These are phyloP conservation scores for Tanacetum coccineum DNA, from an alignment of 129 eudicot species.

Conservation along the genomic window DNA sequence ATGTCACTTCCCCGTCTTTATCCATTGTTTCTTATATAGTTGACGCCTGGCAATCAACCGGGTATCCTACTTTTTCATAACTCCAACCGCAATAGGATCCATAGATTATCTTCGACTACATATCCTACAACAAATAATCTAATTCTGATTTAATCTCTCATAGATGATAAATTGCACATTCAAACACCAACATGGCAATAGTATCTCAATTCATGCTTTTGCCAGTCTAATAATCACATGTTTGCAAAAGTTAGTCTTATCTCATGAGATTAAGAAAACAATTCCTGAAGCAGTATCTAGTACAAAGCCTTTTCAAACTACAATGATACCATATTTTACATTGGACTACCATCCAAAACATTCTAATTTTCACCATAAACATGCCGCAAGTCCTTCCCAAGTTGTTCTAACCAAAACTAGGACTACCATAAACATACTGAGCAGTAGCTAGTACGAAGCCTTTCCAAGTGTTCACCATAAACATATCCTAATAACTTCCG, in stretches of 20 bases:
- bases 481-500: neutral
- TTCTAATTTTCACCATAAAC: neutral
- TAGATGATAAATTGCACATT: too few relatives aligned
- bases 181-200: too few relatives aligned
- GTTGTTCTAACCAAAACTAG: neutral
- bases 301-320: slow-evolving; percentile 11
- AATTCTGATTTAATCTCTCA: too few relatives aligned
- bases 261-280: neutral
- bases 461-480: neutral
- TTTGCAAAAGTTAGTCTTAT: neutral
- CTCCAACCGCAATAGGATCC: too few relatives aligned
- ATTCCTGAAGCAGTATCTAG: slow-evolving; percentile 7
- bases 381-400: neutral
- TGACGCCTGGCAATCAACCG: too few relatives aligned
- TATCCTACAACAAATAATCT: too few relatives aligned
- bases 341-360: neutral
- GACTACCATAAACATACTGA: too few relatives aligned
- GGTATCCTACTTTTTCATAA: too few relatives aligned
- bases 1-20: too few relatives aligned
- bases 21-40: too few relatives aligned
- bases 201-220: neutral
- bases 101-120: too few relatives aligned
- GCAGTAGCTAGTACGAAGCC: too few relatives aligned
- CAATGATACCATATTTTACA: slow-evolving; percentile 2
- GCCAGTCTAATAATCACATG: neutral